phyloP scores from a whole-genome alignment of 2,329 filamentous ascomycete species.

The Ampelomyces quisqualis region DNA sequence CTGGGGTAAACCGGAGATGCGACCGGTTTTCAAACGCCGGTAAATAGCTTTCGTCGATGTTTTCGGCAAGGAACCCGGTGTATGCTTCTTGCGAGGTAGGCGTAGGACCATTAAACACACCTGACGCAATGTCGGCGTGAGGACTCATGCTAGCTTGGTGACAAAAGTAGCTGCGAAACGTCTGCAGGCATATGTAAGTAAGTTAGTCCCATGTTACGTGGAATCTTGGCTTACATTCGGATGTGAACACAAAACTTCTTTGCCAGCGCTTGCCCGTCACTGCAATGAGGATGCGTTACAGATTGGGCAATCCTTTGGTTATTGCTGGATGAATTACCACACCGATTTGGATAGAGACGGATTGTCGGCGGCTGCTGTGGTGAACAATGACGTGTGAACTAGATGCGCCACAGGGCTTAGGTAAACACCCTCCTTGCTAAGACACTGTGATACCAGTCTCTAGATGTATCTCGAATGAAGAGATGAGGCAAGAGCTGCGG shows the following conservation, averaged over 20 bases:
- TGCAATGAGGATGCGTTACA: slow-evolving; percentile 2
- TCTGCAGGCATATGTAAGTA: no score
- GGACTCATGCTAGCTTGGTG: slow-evolving; percentile 31
- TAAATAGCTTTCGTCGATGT: slow-evolving; percentile 31
- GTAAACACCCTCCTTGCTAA: neutral
- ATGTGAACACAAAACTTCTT: neutral
- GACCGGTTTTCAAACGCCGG: slow-evolving; percentile 42
- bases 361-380: no score
- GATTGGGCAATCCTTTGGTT: neutral
- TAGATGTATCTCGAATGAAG: no score
- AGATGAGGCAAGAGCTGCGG: no score
- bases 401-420: neutral
- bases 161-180: no score
- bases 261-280: slow-evolving; percentile 7
- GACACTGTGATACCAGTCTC: neutral
- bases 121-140: slow-evolving; percentile 33
- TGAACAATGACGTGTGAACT: slow-evolving; percentile 28
- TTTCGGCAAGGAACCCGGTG: slow-evolving; percentile 26
- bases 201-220: neutral
- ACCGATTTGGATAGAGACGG: slow-evolving; percentile 1
- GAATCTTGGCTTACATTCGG: slow-evolving; percentile 7
- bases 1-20: slow-evolving; percentile 54
- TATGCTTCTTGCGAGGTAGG: slow-evolving; percentile 32
- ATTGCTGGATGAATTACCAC: neutral
- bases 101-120: slow-evolving; percentile 17